Evolutionary conservation across 805 yeast species (phyloP), one percentile per base, ranked within the genome.

Genomic region (Candida parachauliodes): DNA sequence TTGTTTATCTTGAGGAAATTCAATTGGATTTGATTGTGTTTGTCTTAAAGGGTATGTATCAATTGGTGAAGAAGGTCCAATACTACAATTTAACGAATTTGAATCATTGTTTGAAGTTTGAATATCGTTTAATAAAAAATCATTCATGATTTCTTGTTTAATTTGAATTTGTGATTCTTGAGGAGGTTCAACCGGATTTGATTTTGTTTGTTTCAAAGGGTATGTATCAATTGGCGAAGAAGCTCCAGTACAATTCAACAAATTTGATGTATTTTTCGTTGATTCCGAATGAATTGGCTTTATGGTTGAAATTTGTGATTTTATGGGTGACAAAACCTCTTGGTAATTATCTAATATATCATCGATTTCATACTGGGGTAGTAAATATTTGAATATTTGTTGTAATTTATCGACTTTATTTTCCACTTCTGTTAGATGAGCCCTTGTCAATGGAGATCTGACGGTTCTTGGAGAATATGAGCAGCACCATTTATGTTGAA

Each of bases 401-500:
- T 63, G 60, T 40, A 63, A 52, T 15, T 51, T 49, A 32, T 47
- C 48, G 21, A 62, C 61, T 40, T 55, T 52, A 39, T 66, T 72
- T 57, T 87, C 95, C 20, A 87, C 88, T 37, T 74, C 74, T 11
- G 95, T 86, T 46, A 87, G 62, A 60, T 85, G 83, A 3, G 83
- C 87, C 47, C 96, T 65, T 0, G 95, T 87, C 39, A 87, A 62
- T 0, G 95, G 95, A 4, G 91, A 79, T 38, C 95, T 67, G 23
- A 83, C 81, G 2, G 81, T 74, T 43, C 84, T 69, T 11, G 96
- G 95, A 16, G 89, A 81, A 53, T 87, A 87, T 2, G 76, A 61
- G 57, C 96, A 87, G 22, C 74, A 73, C 84, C 94, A 81, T 16
- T 70, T 67, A 52, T 84, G 87, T 38, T 74, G 77, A 6, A 70